Conservation (phyloP, 306 rosid genomes). For the Quercus suber region DNA sequence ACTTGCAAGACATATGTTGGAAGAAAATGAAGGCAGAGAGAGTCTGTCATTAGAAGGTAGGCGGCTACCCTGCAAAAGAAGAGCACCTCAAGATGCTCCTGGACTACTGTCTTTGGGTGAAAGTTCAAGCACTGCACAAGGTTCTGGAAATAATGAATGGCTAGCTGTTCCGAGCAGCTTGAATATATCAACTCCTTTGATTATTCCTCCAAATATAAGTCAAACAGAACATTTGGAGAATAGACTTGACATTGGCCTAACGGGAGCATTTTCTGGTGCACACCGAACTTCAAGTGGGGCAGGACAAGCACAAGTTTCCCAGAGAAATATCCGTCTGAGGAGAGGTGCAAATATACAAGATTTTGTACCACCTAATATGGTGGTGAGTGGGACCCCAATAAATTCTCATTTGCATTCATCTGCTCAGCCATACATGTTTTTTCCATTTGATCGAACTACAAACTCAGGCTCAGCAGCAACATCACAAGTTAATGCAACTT, state of each 20-base stretch:
- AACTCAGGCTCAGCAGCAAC: neutral
- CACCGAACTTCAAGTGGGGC: neutral
- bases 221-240: neutral
- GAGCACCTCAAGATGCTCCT: constrained; percentile 5
- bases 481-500: neutral
- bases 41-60: neutral
- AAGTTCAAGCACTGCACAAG: constrained; percentile 5
- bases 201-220: neutral
- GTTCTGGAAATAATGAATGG: neutral
- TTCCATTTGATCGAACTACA: neutral
- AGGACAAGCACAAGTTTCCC: neutral
- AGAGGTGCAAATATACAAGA: constrained; percentile 10
- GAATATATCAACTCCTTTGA: neutral
- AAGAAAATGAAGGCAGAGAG: neutral
- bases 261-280: neutral
- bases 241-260: neutral
- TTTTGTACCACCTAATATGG: neutral
- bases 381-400: neutral
- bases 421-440: neutral
- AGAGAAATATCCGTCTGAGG: neutral
- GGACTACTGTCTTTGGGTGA: constrained; percentile 15
- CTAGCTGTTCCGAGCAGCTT: neutral
- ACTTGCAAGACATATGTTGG: neutral
- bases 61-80: constrained; percentile 10
- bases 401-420: neutral